Evolutionary conservation across 2,329 filamentous ascomycete genomes (phyloP), one percentile per base, ranked within the genome.

Genomic region (Cytospora mali): DNA sequence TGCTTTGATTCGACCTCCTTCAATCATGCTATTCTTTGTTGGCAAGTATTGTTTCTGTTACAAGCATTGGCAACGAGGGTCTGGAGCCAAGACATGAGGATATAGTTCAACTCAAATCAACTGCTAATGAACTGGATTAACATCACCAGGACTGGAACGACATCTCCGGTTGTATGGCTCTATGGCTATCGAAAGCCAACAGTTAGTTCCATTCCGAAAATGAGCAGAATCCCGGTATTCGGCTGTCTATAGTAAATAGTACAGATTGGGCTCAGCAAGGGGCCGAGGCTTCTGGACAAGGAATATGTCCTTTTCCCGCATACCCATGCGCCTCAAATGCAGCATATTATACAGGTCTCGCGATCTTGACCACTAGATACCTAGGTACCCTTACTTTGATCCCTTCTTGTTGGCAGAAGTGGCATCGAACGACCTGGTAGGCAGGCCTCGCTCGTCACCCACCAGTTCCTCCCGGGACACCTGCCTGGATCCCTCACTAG

Each of bases 381-480:
- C n/a, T n/a, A 16, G 11, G 14, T 28, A 7, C 23, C 11, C 11
- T 49, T 60, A 61, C 49, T 57, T 57, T 3, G 55, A 65, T 39
- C 35, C 48, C 42, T 61, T 64, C n/a, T 67, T 62, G 67, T 75
- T 75, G 25, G 72, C 74, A 21, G 63, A 66, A 1, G 74, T 75
- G 33, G 73, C 74, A 53, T 76, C 74, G 16, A 68, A 66, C 1
- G 71, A 71, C 58, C 66, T 65, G 62, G 66, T 70, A 3, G 73
- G 72, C 6, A 68, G 28, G 16, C 54, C 63, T 18, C 52, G 56
- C 61, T 61, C 54, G 50, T 61, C 58, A 21, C 58, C 57, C 53
- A 52, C 54, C 14, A 57, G 6, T 23, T 64, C 62, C 33, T 62
- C 54, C 31, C 31, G 53, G 16, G 23, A 3, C n/a, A 23, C 10